Conservation (phyloP, 495 filamentous ascomycete genomes). For the Penicillium cinerascens region DNA sequence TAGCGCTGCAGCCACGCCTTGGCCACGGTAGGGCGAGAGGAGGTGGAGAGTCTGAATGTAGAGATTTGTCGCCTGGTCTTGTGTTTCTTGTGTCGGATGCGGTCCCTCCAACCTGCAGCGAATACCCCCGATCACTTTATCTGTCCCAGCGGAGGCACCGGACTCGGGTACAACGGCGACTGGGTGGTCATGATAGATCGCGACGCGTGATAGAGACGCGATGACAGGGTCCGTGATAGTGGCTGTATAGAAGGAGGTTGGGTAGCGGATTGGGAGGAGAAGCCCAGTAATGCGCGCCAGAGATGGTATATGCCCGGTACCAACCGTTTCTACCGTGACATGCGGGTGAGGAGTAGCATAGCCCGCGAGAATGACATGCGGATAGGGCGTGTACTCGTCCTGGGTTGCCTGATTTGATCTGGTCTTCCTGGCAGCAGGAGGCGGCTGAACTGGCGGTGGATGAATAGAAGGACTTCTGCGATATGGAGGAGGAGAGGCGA, state of each 20-base stretch:
- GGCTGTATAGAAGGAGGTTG: slow-evolving; percentile 78
- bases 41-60: slow-evolving; percentile 88
- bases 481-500: slow-evolving; percentile 21
- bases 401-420: slow-evolving; percentile 26
- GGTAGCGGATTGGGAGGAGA: slow-evolving; percentile 84
- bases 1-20: slow-evolving; percentile 74
- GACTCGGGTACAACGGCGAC: slow-evolving; percentile 35
- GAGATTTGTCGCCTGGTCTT: slow-evolving; percentile 45
- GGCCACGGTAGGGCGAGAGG: slow-evolving; percentile 74
- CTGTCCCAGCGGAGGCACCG: slow-evolving; percentile 26
- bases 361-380: slow-evolving; percentile 25
- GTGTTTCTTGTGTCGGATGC: slow-evolving; percentile 22
- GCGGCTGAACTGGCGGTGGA: slow-evolving; percentile 27
- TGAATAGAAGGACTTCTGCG: slow-evolving; percentile 30
- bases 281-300: slow-evolving; percentile 78
- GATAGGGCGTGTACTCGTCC: slow-evolving; percentile 34
- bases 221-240: slow-evolving; percentile 64
- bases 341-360: slow-evolving; percentile 38
- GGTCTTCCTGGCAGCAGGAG: slow-evolving; percentile 22
- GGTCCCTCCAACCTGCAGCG: slow-evolving; percentile 70
- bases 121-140: slow-evolving; percentile 76
- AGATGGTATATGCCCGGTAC: slow-evolving; percentile 61
- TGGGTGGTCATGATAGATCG: slow-evolving; percentile 59
- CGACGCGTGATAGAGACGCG: slow-evolving; percentile 72
- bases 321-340: slow-evolving; percentile 56